A percentile compares a stretch with the other conserved stretches of the same genome.
These are phyloP conservation scores for Penicillium italicum DNA, from an alignment of 2,329 filamentous ascomycete species.

Conservation along the genomic window DNA sequence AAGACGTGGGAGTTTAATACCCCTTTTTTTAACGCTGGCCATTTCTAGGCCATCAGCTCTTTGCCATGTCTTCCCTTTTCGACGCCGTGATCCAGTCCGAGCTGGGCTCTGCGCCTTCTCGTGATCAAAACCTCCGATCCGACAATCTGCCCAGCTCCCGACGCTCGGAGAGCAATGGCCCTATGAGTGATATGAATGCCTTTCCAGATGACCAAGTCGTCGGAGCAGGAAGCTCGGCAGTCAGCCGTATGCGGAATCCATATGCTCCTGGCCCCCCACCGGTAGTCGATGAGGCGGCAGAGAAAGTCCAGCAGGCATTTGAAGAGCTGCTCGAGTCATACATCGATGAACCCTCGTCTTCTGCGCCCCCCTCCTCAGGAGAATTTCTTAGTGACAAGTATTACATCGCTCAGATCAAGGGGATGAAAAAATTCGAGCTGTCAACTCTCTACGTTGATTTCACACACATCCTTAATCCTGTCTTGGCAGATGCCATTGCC, in stretches of 20 bases:
- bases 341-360: slow-evolving; percentile 55
- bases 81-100: slow-evolving; percentile 44
- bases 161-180: slow-evolving; percentile 50
- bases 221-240: slow-evolving; percentile 50
- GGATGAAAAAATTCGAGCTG: slow-evolving; percentile 57
- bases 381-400: slow-evolving; percentile 60
- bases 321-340: slow-evolving; percentile 62
- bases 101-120: slow-evolving; percentile 35
- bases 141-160: slow-evolving; percentile 52
- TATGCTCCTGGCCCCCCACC: slow-evolving; percentile 53
- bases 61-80: slow-evolving; percentile 41
- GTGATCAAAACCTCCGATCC: slow-evolving; percentile 30
- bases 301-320: slow-evolving; percentile 60
- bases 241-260: slow-evolving; percentile 48
- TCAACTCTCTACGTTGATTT: slow-evolving; percentile 66
- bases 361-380: slow-evolving; percentile 52
- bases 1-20: slow-evolving; percentile 2
- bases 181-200: slow-evolving; percentile 55
- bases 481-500: slow-evolving; percentile 79
- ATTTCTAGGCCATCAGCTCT: slow-evolving; percentile 23
- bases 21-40: slow-evolving; percentile 22
- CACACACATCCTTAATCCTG: slow-evolving; percentile 78
- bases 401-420: slow-evolving; percentile 64
- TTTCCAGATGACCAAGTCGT: slow-evolving; percentile 62
- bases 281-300: slow-evolving; percentile 59